A percentile compares a stretch with the other conserved stretches of the same genome.
Evolutionary conservation across 257 asterid species (phyloP).

Genomic region (Craterostigma plantagineum): DNA sequence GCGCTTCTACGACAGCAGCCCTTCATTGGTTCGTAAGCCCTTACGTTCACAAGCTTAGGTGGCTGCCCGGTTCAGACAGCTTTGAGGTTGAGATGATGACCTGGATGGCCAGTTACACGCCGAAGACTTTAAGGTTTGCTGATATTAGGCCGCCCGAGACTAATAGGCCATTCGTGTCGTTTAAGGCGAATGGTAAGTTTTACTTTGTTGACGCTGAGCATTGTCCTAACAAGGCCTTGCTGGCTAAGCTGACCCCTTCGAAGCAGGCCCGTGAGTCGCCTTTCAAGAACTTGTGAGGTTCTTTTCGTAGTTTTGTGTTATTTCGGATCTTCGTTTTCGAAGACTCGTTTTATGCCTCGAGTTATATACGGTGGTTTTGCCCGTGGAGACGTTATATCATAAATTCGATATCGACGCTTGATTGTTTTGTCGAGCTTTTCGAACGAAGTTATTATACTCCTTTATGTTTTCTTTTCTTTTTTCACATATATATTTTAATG

Average conservation of each 20-base stretch:
- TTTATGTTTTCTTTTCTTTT: no score
- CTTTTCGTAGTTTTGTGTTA: no score
- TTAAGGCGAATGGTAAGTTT: slow-evolving; percentile 55
- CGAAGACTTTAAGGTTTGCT: slow-evolving; percentile 61
- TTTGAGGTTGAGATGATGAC: slow-evolving; percentile 94
- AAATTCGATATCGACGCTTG: no score
- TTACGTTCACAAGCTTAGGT: slow-evolving; percentile 68
- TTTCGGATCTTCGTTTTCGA: no score
- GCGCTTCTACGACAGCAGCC: slow-evolving; percentile 79
- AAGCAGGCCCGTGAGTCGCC: slow-evolving; percentile 36
- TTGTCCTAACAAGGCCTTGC: slow-evolving; percentile 72
- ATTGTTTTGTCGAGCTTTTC: no score
- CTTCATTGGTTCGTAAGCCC: slow-evolving; percentile 98
- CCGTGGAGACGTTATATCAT: no score
- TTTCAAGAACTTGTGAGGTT: slow-evolving; percentile 54
- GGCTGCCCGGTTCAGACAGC: slow-evolving; percentile 92
- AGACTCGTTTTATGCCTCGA: no score
- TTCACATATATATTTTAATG: no score
- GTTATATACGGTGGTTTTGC: no score
- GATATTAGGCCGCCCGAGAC: slow-evolving; percentile 70
- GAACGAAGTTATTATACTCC: no score
- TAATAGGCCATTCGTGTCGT: slow-evolving; percentile 67
- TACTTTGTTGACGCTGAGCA: slow-evolving; percentile 74
- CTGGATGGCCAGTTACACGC: slow-evolving; percentile 56
- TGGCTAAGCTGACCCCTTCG: slow-evolving; percentile 71